Evolutionary conservation across 225 moss, liverwort and hornwort species (phyloP).

Genomic region (Lunularia cruciata): DNA sequence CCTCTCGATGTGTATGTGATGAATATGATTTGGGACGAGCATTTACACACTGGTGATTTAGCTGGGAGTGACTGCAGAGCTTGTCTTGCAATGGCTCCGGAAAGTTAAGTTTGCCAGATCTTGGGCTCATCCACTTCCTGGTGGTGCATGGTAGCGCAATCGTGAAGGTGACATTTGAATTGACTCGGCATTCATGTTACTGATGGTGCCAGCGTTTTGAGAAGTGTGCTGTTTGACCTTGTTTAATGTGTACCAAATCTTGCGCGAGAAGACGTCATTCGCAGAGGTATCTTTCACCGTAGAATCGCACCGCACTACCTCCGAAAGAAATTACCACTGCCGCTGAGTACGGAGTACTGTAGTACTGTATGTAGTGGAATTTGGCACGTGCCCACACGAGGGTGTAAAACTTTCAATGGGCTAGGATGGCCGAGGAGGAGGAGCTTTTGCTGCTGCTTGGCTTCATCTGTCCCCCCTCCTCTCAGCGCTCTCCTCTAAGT

Average conservation of each 20-base stretch:
- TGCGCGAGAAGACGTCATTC: constrained; percentile 1
- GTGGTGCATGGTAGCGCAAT: constrained; percentile 5
- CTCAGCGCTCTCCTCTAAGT: too few species aligned
- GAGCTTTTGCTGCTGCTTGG: constrained; percentile 1
- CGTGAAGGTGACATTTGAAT: constrained; percentile 6
- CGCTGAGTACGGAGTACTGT: background rate
- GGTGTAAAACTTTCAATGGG: background rate
- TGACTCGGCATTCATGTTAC: constrained; percentile 6
- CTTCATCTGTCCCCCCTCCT: too few species aligned
- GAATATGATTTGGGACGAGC: too few species aligned
- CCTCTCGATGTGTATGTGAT: too few species aligned
- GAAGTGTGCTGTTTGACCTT: constrained; percentile 13
- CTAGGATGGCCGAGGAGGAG: background rate
- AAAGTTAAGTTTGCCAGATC: constrained; percentile 5
- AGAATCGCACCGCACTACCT: background rate
- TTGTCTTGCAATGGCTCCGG: background rate
- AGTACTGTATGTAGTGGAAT: constrained; percentile 6
- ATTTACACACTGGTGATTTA: background rate
- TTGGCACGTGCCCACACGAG: constrained; percentile 18
- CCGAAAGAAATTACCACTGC: background rate
- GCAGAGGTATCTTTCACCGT: constrained; percentile 21
- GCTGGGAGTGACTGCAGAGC: background rate
- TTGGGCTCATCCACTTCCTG: background rate
- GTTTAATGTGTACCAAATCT: background rate
- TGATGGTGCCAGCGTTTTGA: constrained; percentile 12